phyloP scores from a whole-genome alignment of 2,329 filamentous ascomycete species.

The Aspergillus tubingensis region DNA sequence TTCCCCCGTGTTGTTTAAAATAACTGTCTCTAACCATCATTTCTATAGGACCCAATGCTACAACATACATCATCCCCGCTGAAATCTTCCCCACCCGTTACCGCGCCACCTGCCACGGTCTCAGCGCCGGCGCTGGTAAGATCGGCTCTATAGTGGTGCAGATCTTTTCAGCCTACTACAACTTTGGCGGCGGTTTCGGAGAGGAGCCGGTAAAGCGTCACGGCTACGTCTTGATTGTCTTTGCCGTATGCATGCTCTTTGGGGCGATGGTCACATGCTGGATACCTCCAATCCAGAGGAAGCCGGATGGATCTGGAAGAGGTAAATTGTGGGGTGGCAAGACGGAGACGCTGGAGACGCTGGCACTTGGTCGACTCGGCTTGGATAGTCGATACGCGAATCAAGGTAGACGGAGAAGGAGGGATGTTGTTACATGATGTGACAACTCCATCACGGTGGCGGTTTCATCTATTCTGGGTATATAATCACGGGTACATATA shows the following conservation, averaged over 20 bases:
- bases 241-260: conserved; percentile 45
- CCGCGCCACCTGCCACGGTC: conserved; percentile 56
- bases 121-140: conserved; percentile 57
- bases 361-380: conserved; percentile 42
- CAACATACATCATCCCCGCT: conserved; percentile 54
- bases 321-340: conserved; percentile 38
- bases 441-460: too few relatives aligned
- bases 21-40: conserved; percentile 2
- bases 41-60: conserved; percentile 39
- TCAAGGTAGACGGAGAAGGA: not conserved
- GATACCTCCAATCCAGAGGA: conserved; percentile 42
- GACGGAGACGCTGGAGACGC: conserved; percentile 41
- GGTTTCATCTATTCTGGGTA: not conserved
- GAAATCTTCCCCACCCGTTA: conserved; percentile 60
- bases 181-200: conserved; percentile 38
- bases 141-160: conserved; percentile 52
- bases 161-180: conserved; percentile 43
- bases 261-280: conserved; percentile 44
- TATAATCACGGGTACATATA: not conserved
- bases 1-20: too few relatives aligned
- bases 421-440: not conserved
- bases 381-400: conserved; percentile 37
- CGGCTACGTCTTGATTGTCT: conserved; percentile 44
- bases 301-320: conserved; percentile 23
- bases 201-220: conserved; percentile 38